Conservation (phyloP, 352 stramenopile species). For the Phytophthora melonis region DNA sequence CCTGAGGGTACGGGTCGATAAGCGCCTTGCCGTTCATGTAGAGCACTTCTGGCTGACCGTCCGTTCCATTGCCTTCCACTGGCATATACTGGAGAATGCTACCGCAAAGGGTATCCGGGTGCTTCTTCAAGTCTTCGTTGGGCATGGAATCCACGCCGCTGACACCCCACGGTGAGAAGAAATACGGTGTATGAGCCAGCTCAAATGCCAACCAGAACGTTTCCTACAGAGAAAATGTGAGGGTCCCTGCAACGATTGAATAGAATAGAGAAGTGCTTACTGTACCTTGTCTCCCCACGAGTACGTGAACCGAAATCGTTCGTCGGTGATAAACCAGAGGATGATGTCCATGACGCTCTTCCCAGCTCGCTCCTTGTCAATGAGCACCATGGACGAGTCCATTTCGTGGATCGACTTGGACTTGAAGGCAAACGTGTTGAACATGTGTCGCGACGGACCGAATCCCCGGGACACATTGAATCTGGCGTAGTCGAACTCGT, state of each 20-base stretch:
- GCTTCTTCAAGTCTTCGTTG: conserved; percentile 42
- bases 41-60: conserved; percentile 30
- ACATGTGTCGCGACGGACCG: conserved; percentile 47
- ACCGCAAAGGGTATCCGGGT: conserved; percentile 46
- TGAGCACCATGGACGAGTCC: conserved; percentile 74
- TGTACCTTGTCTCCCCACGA: conserved; percentile 49
- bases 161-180: conserved; percentile 51
- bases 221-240: conserved; percentile 22
- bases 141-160: conserved; percentile 42
- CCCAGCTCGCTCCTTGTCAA: conserved; percentile 49
- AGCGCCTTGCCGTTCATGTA: conserved; percentile 39
- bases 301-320: conserved; percentile 45
- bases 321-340: conserved; percentile 43
- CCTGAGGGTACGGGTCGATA: conserved; percentile 38
- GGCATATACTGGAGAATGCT: conserved; percentile 55
- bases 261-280: conserved; percentile 32
- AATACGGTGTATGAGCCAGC: conserved; percentile 42
- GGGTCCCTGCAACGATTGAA: not conserved
- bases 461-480: conserved; percentile 41
- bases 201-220: conserved; percentile 56
- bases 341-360: conserved; percentile 44
- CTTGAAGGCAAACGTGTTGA: conserved; percentile 52
- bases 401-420: conserved; percentile 62
- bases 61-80: conserved; percentile 2
- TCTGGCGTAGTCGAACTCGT: conserved; percentile 54